Conservation (phyloP, 441 rosid species). For the Melastoma candidum region DNA sequence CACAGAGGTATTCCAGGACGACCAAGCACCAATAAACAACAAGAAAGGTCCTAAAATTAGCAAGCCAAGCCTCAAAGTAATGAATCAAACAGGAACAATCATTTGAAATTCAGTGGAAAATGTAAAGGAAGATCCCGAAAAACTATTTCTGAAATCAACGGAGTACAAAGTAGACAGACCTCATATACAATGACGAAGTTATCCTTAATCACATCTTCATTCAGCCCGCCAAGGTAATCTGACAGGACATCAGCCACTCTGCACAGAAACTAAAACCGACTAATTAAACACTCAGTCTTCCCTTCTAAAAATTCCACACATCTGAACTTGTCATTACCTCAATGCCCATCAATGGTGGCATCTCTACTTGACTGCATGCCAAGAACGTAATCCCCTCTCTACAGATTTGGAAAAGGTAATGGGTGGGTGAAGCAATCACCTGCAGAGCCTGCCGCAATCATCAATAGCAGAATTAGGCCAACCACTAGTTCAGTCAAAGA, state of each 20-base stretch:
- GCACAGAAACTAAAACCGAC: constrained; percentile 58
- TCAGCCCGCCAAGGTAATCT: constrained; percentile 85
- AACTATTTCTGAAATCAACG: no score
- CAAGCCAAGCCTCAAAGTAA: no score
- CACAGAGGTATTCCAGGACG: no score
- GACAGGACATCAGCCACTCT: constrained; percentile 85
- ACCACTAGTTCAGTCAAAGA: constrained; percentile 1
- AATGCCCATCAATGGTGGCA: constrained; percentile 94
- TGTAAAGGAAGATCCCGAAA: no score
- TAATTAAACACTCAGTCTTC: constrained; percentile 4
- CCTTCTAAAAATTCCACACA: neutral
- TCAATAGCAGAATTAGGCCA: constrained; percentile 26
- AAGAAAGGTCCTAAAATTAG: no score
- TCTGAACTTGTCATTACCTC: constrained; percentile 38
- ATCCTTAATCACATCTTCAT: constrained; percentile 90
- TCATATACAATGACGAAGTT: constrained; percentile 92
- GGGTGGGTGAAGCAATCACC: constrained; percentile 95
- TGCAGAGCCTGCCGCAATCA: constrained; percentile 17
- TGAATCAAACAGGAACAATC: no score
- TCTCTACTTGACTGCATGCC: constrained; percentile 96
- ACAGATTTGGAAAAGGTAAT: constrained; percentile 82
- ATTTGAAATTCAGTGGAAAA: no score
- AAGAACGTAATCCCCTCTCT: constrained; percentile 84
- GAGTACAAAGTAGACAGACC: constrained; percentile 27
- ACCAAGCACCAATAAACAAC: no score